These are phyloP conservation scores for Venturia oleaginea DNA, from an alignment of 2,329 filamentous ascomycete genomes.

Conservation along the genomic window DNA sequence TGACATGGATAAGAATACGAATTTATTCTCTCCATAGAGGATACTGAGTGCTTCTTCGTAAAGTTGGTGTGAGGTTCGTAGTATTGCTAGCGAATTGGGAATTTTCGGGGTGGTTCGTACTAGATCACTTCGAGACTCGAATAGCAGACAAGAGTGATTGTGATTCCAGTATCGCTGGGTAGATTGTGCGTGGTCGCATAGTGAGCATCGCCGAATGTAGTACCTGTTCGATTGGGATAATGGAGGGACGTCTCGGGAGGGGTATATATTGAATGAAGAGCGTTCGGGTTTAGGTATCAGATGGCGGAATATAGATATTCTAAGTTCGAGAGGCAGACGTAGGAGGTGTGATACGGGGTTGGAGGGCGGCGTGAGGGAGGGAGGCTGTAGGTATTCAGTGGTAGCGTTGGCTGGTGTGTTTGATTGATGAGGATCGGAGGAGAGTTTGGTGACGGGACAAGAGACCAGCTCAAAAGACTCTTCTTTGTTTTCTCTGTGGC, in stretches of 20 bases:
- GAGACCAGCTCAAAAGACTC: neutral
- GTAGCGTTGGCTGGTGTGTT: neutral
- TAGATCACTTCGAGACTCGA: neutral
- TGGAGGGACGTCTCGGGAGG: neutral
- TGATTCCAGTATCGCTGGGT: constrained; percentile 18
- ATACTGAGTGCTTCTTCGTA: constrained; percentile 31
- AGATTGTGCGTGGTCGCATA: constrained; percentile 39
- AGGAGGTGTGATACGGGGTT: constrained; percentile 22
- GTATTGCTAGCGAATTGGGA: constrained; percentile 23
- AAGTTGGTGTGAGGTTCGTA: constrained; percentile 29
- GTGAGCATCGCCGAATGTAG: constrained; percentile 28
- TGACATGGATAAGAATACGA: constrained; percentile 27
- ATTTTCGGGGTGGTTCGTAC: neutral
- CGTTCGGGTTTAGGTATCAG: constrained; percentile 25
- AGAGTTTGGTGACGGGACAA: neutral
- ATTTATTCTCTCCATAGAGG: constrained; percentile 30
- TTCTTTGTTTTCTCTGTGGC: neutral
- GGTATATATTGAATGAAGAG: constrained; percentile 16
- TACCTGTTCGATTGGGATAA: constrained; percentile 14
- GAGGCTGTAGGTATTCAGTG: neutral
- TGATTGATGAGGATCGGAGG: neutral
- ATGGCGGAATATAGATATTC: constrained; percentile 30
- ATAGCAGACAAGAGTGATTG: neutral
- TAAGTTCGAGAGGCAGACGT: constrained; percentile 30
- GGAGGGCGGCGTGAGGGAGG: neutral